Evolutionary conservation across 345 rosid species (phyloP), one percentile per base, ranked within the genome.

Genomic region (Hibiscus trionum): DNA sequence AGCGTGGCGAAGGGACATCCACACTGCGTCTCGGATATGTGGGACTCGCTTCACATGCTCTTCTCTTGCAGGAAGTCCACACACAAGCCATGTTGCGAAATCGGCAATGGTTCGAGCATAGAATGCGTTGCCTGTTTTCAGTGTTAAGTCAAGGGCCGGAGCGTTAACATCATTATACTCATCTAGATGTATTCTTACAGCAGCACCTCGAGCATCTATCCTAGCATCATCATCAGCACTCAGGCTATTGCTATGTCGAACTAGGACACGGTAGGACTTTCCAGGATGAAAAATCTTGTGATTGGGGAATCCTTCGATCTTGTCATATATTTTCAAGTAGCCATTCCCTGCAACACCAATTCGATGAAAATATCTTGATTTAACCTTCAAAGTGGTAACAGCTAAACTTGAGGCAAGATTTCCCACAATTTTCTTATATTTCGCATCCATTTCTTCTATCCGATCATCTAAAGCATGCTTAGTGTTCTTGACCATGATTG

Each of bases 191-290:
- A 86, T 82, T 69, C 88, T 85, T 29, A 88, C 55, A 5, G 93
- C 73, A 17, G 88, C 90, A 2, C 93, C 89, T 3, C 93, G 86
- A 1, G 88, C 89, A 72, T 86, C 90, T n/a, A 86, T 72, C 72
- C 93, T 80, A 6, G 93, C 93, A 75, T 88, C 93, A 65, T 88
- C 90, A 71, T 88, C 89, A 29, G 90, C 82, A 70, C 90, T 86
- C 81, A 88, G 67, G 81, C 93, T 82, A 56, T 88, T 88, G 84
- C 93, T 88, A 60, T 86, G 90, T 71, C 90, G 69, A 68, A 86
- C 66, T 14, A 88, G 11, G 24, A 88, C 70, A 4, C 84, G 80
- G 75, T 84, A 86, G 33, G 64, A 76, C 75, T 78, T 86, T 52
- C 88, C 89, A 0, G 86, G 81, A 5, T 71, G 56, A 52, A 88